phyloP scores from a whole-genome alignment of 2,329 filamentous ascomycete genomes.

The Claviceps africana region DNA sequence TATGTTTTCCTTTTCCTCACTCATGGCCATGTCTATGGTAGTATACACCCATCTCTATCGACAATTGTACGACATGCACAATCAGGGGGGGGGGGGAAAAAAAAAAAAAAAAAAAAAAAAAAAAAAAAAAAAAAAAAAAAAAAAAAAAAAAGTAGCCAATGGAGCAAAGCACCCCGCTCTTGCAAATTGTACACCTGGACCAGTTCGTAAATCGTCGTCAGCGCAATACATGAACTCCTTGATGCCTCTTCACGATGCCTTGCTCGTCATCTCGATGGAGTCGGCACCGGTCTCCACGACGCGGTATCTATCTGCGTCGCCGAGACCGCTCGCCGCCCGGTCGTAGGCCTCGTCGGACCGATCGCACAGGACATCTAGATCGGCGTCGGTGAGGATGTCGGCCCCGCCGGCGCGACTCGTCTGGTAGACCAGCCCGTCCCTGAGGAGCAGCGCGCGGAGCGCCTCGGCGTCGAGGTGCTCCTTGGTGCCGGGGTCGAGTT shows the following conservation, averaged over 20 bases:
- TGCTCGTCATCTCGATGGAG: constrained; percentile 31
- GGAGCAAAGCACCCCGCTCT: too few species aligned
- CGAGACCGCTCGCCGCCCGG: constrained; percentile 64
- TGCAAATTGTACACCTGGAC: too few species aligned
- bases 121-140: too few species aligned
- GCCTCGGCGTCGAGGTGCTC: constrained; percentile 46
- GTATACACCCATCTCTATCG: too few species aligned
- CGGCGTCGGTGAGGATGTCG: constrained; percentile 58
- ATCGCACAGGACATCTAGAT: constrained; percentile 69
- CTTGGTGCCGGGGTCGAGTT: constrained; percentile 33
- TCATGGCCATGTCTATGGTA: too few species aligned
- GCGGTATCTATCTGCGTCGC: constrained; percentile 55
- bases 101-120: too few species aligned
- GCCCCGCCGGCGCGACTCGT: constrained; percentile 37
- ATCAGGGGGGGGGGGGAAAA: too few species aligned
- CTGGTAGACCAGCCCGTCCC: constrained; percentile 56
- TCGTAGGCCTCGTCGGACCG: constrained; percentile 50
- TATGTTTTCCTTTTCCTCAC: too few species aligned
- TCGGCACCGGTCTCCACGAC: constrained; percentile 63
- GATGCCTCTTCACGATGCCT: constrained; percentile 1
- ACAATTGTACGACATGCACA: too few species aligned
- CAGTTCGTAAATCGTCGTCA: too few species aligned
- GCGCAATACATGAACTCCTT: too few species aligned
- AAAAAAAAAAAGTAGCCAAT: too few species aligned
- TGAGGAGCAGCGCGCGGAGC: constrained; percentile 47